A percentile compares a stretch with the other conserved stretches of the same genome.
phyloP scores from a whole-genome alignment of 1,139 yeast genomes.

The Fermentozyma sake region DNA sequence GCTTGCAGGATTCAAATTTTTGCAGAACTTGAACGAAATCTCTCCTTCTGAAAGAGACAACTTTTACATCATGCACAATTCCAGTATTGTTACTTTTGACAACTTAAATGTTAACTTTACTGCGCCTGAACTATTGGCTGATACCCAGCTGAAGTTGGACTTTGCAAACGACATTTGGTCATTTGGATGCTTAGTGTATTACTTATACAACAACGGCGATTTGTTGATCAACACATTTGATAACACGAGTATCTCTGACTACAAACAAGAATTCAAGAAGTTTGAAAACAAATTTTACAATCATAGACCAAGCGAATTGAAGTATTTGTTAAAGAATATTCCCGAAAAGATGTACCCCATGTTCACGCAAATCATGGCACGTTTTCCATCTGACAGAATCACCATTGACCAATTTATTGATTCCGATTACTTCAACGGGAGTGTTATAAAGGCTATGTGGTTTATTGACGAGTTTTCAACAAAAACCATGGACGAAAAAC shows the following conservation, averaged over 20 bases:
- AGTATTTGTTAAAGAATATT: conserved; percentile 40
- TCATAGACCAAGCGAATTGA: conserved; percentile 43
- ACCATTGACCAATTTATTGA: conserved; percentile 49
- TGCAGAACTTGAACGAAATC: conserved; percentile 50
- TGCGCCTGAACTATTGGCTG: conserved; percentile 69
- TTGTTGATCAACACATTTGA: conserved; percentile 44
- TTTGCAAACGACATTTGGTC: conserved; percentile 81
- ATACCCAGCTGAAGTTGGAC: conserved; percentile 48
- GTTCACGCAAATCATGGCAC: conserved; percentile 35
- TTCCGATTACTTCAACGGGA: conserved; percentile 68
- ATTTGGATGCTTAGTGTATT: conserved; percentile 67
- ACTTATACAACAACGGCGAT: conserved; percentile 53
- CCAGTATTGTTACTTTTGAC: conserved; percentile 75
- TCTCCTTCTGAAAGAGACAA: conserved; percentile 47
- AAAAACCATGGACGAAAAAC: conserved; percentile 62
- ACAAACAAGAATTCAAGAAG: conserved; percentile 42
- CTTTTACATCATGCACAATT: conserved; percentile 58
- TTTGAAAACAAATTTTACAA: conserved; percentile 39
- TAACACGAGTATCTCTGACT: conserved; percentile 43
- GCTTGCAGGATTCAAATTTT: conserved; percentile 67
- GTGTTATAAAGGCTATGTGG: conserved; percentile 75
- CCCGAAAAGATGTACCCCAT: conserved; percentile 31
- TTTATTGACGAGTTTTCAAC: conserved; percentile 84
- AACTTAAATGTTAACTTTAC: conserved; percentile 69
- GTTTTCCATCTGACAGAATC: conserved; percentile 42